A percentile compares a stretch with the other conserved stretches of the same genome.
Evolutionary conservation across 2,329 filamentous ascomycete genomes (phyloP).

Genomic region (Blumeria graminis): DNA sequence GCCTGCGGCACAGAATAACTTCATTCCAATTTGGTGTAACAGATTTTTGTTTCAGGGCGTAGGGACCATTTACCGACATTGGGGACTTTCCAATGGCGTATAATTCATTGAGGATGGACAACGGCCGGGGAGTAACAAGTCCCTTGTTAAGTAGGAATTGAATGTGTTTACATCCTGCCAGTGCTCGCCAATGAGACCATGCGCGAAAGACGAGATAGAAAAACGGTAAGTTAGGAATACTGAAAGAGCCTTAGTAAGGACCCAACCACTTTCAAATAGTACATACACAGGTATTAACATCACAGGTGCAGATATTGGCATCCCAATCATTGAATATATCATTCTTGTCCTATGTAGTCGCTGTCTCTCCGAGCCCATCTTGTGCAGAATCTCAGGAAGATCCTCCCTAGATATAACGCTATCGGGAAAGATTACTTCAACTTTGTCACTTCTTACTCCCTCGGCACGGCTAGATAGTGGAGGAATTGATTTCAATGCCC

Average conservation of each 20-base stretch:
- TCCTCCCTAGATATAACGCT: slow-evolving; percentile 39
- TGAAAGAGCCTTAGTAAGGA: slow-evolving; percentile 16
- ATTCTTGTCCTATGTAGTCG: slow-evolving; percentile 51
- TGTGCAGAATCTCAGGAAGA: slow-evolving; percentile 40
- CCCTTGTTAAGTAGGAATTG: slow-evolving; percentile 57
- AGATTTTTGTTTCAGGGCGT: background rate
- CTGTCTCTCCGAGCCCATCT: slow-evolving; percentile 59
- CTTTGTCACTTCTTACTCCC: slow-evolving; percentile 24
- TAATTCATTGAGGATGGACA: slow-evolving; percentile 44
- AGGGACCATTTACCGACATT: too few species aligned
- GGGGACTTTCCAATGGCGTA: slow-evolving; percentile 24
- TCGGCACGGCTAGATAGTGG: slow-evolving; percentile 38
- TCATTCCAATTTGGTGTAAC: slow-evolving; percentile 9
- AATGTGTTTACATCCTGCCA: slow-evolving; percentile 64
- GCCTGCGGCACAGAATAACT: slow-evolving; percentile 22
- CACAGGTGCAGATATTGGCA: slow-evolving; percentile 66
- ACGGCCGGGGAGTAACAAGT: slow-evolving; percentile 41
- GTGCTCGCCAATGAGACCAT: slow-evolving; percentile 77
- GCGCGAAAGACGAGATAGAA: slow-evolving; percentile 85
- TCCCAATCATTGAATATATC: slow-evolving; percentile 56
- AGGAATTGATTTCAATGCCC: slow-evolving; percentile 87
- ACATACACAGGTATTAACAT: slow-evolving; percentile 67
- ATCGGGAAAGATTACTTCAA: slow-evolving; percentile 55
- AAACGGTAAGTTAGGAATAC: slow-evolving; percentile 82
- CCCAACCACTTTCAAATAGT: background rate